A percentile compares a stretch with the other conserved stretches of the same genome.
phyloP scores from a whole-genome alignment of 306 rosid species.

The Lupinus albus region DNA sequence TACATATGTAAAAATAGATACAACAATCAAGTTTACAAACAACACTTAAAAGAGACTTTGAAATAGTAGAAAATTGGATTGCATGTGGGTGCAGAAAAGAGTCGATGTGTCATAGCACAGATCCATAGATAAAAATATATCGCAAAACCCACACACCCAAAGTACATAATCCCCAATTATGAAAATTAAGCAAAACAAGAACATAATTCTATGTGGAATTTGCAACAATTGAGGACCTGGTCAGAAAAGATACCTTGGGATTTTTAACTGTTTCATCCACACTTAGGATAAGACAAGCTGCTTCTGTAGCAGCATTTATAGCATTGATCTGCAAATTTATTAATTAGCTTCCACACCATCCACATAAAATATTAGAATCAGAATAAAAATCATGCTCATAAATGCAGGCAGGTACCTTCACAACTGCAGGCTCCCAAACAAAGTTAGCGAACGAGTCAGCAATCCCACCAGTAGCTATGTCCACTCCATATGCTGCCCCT shows the following conservation, averaged over 20 bases:
- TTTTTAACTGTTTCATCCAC: conserved; percentile 96
- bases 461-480: conserved; percentile 92
- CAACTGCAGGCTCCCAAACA: conserved; percentile 99
- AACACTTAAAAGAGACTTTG: background rate
- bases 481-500: conserved; percentile 91
- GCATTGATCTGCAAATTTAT: conserved; percentile 81
- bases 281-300: conserved; percentile 90
- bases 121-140: too few relatives aligned
- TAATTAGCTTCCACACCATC: conserved; percentile 14
- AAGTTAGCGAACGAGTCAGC: conserved; percentile 89
- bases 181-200: too few relatives aligned
- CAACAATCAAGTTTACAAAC: conserved; percentile 24
- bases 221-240: background rate
- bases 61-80: background rate
- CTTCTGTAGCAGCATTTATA: conserved; percentile 97
- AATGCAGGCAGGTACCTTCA: conserved; percentile 60
- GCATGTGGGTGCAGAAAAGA: background rate
- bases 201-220: background rate
- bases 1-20: conserved; percentile 42
- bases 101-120: too few relatives aligned
- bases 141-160: too few relatives aligned
- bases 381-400: background rate
- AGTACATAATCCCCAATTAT: too few relatives aligned
- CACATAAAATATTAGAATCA: conserved; percentile 29
- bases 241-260: conserved; percentile 68